A percentile compares a stretch with the other conserved stretches of the same genome.
Evolutionary conservation across 495 filamentous ascomycete species (phyloP).

Genomic region (Daldinia vernicosa): DNA sequence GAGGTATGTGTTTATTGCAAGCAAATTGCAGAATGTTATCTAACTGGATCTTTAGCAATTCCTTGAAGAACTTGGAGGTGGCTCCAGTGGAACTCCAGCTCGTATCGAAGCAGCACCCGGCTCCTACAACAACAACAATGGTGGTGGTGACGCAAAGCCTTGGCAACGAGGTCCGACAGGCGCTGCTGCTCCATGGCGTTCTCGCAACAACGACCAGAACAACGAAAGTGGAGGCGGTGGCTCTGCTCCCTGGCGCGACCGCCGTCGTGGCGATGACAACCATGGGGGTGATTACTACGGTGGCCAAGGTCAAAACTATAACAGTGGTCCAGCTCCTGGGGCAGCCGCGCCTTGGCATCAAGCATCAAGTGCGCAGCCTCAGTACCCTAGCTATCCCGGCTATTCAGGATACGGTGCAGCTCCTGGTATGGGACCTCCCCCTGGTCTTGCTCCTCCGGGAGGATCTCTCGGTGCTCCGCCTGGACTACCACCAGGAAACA

Average conservation of each 20-base stretch:
- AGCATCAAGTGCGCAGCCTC: slow-evolving; percentile 61
- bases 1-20: slow-evolving; percentile 69
- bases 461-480: slow-evolving; percentile 66
- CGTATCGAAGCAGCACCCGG: slow-evolving; percentile 89
- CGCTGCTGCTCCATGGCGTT: slow-evolving; percentile 82
- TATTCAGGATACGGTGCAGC: slow-evolving; percentile 69
- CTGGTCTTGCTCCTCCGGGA: slow-evolving; percentile 70
- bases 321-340: slow-evolving; percentile 53
- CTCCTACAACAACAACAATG: slow-evolving; percentile 60
- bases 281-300: slow-evolving; percentile 58
- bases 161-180: slow-evolving; percentile 93
- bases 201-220: slow-evolving; percentile 54
- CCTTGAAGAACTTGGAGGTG: slow-evolving; percentile 94
- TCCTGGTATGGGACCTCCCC: slow-evolving; percentile 62
- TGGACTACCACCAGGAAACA: slow-evolving; percentile 61
- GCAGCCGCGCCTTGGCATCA: slow-evolving; percentile 78
- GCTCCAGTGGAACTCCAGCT: slow-evolving; percentile 71
- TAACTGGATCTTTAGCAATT: slow-evolving; percentile 71
- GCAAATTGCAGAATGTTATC: slow-evolving; percentile 48
- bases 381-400: slow-evolving; percentile 65
- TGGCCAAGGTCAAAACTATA: slow-evolving; percentile 56
- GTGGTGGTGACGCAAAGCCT: slow-evolving; percentile 69
- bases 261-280: slow-evolving; percentile 52
- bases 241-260: slow-evolving; percentile 63
- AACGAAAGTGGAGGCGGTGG: slow-evolving; percentile 42